These are phyloP conservation scores for Salmacisia buchloeana DNA, from an alignment of 1,284 basidiomycete species.

Conservation along the genomic window DNA sequence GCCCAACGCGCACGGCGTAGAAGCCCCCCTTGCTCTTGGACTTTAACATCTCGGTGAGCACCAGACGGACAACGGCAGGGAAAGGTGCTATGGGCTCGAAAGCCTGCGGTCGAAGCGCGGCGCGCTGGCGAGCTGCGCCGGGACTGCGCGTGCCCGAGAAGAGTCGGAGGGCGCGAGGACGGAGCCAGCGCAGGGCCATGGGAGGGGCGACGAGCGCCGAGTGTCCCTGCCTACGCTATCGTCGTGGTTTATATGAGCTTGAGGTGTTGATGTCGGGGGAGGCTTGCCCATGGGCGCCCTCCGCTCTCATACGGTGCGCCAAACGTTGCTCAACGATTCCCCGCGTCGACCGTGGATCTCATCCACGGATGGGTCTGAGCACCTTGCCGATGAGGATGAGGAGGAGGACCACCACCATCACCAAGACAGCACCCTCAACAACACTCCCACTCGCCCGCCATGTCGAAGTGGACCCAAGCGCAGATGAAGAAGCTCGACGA, in stretches of 20 bases:
- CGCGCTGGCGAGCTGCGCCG: not conserved
- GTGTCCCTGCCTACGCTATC: too few species aligned
- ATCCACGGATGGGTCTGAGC: too few species aligned
- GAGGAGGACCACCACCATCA: not conserved
- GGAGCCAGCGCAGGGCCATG: conserved; percentile 2
- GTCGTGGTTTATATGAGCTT: too few species aligned
- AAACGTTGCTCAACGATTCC: conserved; percentile 4
- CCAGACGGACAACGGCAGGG: too few species aligned
- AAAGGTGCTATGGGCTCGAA: too few species aligned
- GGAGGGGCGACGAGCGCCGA: too few species aligned
- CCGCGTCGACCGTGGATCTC: too few species aligned
- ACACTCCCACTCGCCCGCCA: not conserved
- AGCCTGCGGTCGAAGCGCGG: not conserved
- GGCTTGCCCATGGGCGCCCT: not conserved
- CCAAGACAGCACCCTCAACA: not conserved
- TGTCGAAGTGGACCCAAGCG: conserved; percentile 8
- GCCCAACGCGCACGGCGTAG: conserved; percentile 40
- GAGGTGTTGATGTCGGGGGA: too few species aligned
- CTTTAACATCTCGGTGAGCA: too few species aligned
- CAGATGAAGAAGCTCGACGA: conserved; percentile 8
- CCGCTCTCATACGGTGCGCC: not conserved
- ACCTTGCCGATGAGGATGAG: not conserved
- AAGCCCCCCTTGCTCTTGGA: conserved; percentile 19
- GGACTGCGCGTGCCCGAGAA: not conserved
- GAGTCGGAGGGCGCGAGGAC: not conserved